Percentiles rank a stretch among this genome's conserved stretches.
Conservation (phyloP, 345 rosid species). For the Gossypium thurberi region DNA sequence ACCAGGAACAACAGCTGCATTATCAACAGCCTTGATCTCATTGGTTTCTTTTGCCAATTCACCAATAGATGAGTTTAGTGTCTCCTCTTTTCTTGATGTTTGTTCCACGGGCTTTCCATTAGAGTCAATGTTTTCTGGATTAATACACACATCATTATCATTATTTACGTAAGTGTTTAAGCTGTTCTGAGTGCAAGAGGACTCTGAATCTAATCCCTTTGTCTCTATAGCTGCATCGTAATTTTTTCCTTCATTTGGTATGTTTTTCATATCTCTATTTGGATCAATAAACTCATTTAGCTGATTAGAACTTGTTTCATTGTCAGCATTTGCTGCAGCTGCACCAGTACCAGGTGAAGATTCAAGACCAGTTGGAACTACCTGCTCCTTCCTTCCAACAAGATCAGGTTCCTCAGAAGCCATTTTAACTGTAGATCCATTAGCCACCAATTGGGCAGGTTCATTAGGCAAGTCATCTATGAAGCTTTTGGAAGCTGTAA, state of each 20-base stretch:
- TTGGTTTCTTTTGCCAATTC: conserved; percentile 38
- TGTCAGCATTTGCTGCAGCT: conserved; percentile 30
- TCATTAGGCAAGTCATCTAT: conserved; percentile 7
- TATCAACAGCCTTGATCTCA: conserved; percentile 32
- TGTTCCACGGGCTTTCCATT: conserved; percentile 30
- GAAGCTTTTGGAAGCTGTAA: not conserved
- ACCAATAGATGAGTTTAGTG: conserved; percentile 29
- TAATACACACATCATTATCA: conserved; percentile 35
- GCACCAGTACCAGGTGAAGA: conserved; percentile 28
- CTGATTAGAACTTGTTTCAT: conserved; percentile 28
- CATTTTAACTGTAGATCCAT: conserved; percentile 21
- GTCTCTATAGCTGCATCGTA: conserved; percentile 29
- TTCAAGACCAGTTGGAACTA: conserved; percentile 33
- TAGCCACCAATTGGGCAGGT: conserved; percentile 26
- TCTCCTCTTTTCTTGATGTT: conserved; percentile 37
- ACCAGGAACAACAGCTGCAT: conserved; percentile 22
- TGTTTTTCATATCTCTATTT: conserved; percentile 29
- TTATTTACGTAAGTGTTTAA: conserved; percentile 43
- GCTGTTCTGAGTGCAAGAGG: conserved; percentile 54
- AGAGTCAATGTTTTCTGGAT: conserved; percentile 31
- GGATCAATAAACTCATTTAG: conserved; percentile 37
- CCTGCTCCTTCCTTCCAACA: conserved; percentile 35
- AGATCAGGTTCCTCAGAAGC: conserved; percentile 35
- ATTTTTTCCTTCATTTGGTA: conserved; percentile 35
- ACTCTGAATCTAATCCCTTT: conserved; percentile 55